Percentiles rank a stretch among this genome's conserved stretches.
Evolutionary conservation across 495 filamentous ascomycete species (phyloP).

Genomic region (Hyaloscypha bicolor): DNA sequence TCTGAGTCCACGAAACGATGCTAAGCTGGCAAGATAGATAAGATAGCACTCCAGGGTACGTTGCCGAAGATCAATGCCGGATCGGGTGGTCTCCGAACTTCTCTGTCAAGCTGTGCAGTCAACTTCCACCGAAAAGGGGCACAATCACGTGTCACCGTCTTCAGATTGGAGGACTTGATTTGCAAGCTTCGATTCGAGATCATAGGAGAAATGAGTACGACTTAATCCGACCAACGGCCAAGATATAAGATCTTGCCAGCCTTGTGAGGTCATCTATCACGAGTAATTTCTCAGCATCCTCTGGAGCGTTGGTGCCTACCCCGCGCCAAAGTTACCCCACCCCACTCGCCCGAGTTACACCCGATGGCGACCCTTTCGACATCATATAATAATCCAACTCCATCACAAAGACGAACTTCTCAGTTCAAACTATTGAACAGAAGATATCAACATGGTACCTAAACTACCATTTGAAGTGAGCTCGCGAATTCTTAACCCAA

Average conservation of each 20-base stretch:
- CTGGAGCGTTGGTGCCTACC: neutral
- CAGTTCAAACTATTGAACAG: neutral
- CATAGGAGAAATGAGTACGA: no score
- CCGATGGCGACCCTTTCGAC: neutral
- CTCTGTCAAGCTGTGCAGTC: no score
- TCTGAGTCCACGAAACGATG: no score
- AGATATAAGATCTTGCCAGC: no score
- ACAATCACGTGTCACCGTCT: neutral
- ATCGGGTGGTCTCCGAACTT: no score
- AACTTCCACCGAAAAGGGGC: neutral
- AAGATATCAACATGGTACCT: slow-evolving; percentile 6
- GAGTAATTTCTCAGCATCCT: neutral
- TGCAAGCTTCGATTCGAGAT: no score
- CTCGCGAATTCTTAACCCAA: neutral
- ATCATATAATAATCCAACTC: neutral
- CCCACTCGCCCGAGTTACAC: neutral
- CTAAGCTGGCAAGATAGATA: no score
- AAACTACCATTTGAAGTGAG: slow-evolving; percentile 28
- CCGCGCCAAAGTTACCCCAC: slow-evolving; percentile 1
- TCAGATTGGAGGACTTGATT: no score
- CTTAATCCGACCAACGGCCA: no score
- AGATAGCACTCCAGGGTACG: no score
- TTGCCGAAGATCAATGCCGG: no score
- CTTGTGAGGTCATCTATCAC: neutral
- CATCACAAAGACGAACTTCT: neutral